Conservation (phyloP, 2,329 filamentous ascomycete species). For the Colletotrichum orbiculare region DNA sequence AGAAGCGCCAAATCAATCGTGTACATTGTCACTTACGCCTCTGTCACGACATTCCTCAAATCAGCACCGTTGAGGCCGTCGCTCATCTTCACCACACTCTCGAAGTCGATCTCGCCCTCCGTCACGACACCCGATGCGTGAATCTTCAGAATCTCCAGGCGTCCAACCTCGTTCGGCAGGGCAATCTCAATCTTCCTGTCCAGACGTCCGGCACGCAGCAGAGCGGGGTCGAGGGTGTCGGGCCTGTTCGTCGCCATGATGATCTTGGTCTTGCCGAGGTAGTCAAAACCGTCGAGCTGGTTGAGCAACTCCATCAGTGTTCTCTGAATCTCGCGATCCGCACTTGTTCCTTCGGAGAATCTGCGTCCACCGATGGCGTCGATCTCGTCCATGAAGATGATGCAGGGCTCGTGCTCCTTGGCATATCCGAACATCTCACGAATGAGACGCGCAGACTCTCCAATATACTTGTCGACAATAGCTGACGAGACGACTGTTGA, state of each 20-base stretch:
- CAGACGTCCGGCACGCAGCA: slow-evolving; percentile 90
- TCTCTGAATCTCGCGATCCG: slow-evolving; percentile 97
- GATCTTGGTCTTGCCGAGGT: slow-evolving; percentile 99
- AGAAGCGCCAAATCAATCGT: no score
- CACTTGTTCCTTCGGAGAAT: slow-evolving; percentile 97
- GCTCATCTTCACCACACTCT: slow-evolving; percentile 99
- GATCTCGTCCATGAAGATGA: slow-evolving; percentile 99
- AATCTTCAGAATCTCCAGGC: slow-evolving; percentile 98
- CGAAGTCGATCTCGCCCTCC: slow-evolving; percentile 97
- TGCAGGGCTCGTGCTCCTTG: slow-evolving; percentile 98
- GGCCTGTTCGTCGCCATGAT: slow-evolving; percentile 99
- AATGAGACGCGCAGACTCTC: slow-evolving; percentile 95
- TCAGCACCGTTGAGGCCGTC: slow-evolving; percentile 98
- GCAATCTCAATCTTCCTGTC: slow-evolving; percentile 99
- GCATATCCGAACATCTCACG: slow-evolving; percentile 99
- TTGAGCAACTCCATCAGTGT: slow-evolving; percentile 99
- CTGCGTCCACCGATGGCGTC: slow-evolving; percentile 96
- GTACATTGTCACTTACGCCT: slow-evolving; percentile 77
- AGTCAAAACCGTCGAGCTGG: slow-evolving; percentile 98
- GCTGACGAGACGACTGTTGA: slow-evolving; percentile 91
- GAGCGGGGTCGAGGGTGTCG: slow-evolving; percentile 92
- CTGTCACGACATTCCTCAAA: slow-evolving; percentile 96
- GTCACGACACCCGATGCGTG: slow-evolving; percentile 87
- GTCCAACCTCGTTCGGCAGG: slow-evolving; percentile 94
- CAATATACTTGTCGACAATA: slow-evolving; percentile 99